These are phyloP conservation scores for Ceratocystis diversiconidia DNA, from an alignment of 2,329 filamentous ascomycete species.

Conservation along the genomic window DNA sequence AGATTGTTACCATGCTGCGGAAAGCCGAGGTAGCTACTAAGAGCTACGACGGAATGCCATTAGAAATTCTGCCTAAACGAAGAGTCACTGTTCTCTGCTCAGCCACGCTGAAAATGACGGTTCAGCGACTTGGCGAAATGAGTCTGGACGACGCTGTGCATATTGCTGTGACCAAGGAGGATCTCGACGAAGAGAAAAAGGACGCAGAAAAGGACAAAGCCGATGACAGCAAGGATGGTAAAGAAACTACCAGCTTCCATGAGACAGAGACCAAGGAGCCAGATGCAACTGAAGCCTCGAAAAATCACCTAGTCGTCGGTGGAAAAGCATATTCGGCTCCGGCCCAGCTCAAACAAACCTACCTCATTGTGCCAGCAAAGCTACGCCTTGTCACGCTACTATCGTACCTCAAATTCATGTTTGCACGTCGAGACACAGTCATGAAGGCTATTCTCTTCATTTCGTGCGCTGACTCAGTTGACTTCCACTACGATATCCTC, in stretches of 20 bases:
- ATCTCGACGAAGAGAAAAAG: conserved; percentile 25
- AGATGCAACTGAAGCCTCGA: conserved; percentile 7
- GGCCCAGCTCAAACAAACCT: conserved; percentile 85
- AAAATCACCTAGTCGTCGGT: conserved; percentile 14
- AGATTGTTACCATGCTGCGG: conserved; percentile 69
- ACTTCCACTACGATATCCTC: conserved; percentile 87
- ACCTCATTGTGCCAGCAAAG: conserved; percentile 76
- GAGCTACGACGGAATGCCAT: conserved; percentile 41
- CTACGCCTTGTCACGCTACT: conserved; percentile 77
- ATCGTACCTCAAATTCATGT: conserved; percentile 70
- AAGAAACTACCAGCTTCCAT: neutral
- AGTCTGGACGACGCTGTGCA: conserved; percentile 86
- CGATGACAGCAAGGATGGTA: conserved; percentile 7
- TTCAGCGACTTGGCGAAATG: conserved; percentile 85
- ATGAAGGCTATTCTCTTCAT: conserved; percentile 98
- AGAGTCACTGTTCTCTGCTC: conserved; percentile 85
- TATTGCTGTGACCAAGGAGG: conserved; percentile 53
- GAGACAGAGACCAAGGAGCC: neutral
- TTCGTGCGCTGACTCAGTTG: conserved; percentile 89
- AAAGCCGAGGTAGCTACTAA: conserved; percentile 44
- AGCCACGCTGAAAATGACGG: conserved; percentile 95
- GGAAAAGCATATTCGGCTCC: conserved; percentile 56
- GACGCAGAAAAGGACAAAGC: conserved; percentile 28
- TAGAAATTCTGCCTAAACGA: conserved; percentile 55
- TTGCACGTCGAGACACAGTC: conserved; percentile 73